Evolutionary conservation across 495 filamentous ascomycete species (phyloP).

Genomic region (Tuber brumale): DNA sequence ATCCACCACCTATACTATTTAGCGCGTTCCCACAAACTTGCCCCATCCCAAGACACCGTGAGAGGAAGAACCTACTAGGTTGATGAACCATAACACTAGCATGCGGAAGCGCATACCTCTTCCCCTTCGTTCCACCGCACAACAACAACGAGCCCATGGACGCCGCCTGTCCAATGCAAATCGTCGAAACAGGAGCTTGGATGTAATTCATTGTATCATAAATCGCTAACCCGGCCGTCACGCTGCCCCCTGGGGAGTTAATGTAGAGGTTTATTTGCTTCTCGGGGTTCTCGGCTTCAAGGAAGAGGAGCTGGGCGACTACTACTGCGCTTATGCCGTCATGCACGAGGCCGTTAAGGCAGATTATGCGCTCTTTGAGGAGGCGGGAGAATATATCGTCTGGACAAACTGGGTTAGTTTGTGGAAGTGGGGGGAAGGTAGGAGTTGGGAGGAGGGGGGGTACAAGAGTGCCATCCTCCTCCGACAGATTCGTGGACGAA

Average conservation of each 20-base stretch:
- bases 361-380: constrained; percentile 79
- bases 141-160: constrained; percentile 90
- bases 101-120: constrained; percentile 83
- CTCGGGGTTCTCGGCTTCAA: constrained; percentile 90
- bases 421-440: neutral
- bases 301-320: constrained; percentile 92
- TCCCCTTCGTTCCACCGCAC: constrained; percentile 75
- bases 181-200: constrained; percentile 79
- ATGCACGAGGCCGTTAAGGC: constrained; percentile 86
- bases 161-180: constrained; percentile 90
- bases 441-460: constrained; percentile 6
- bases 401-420: constrained; percentile 1
- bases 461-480: constrained; percentile 42
- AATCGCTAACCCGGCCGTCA: constrained; percentile 88
- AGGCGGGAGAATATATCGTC: constrained; percentile 43
- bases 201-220: constrained; percentile 99
- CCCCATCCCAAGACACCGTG: neutral
- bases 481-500: constrained; percentile 40
- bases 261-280: constrained; percentile 97
- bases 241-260: constrained; percentile 91
- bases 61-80: constrained; percentile 48
- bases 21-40: neutral
- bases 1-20: constrained; percentile 57
- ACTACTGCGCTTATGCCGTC: constrained; percentile 81
- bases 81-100: constrained; percentile 95